Evolutionary conservation across 331 rosid genomes (phyloP), one percentile per base, ranked within the genome.

Genomic region (Acacia pycnantha): DNA sequence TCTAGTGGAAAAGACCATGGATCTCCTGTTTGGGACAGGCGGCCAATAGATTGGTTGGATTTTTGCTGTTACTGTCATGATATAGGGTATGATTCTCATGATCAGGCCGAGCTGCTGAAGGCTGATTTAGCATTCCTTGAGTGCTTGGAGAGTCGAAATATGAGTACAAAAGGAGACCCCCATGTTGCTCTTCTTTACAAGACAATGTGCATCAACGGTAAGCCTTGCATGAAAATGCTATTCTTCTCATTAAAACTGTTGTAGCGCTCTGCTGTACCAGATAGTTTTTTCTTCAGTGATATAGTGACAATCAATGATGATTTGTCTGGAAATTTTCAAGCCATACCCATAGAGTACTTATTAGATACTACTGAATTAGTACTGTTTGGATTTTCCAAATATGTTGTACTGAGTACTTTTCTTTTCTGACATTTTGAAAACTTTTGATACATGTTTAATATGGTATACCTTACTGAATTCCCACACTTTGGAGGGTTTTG

Each of bases 11-110:
- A 95, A 79, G 96, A 92, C 46, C n/a, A 79, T 0, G 97, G 98
- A 9, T 89, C 94, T 78, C 96, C 54, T 56, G 47, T 95, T 84
- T 95, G 98, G 98, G 98, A 95, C 89, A 78, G 51, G 86, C 87
- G 98, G n/a, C 98, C 98, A 0, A 95, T 93, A 47, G 98, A 95
- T 89, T 95, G 98, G 98, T 82, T 95, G 90, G 98, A 95, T 77
- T 93, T 88, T 84, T 95, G 98, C 74, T 95, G 98, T 88, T 95
- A 95, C 82, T 95, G 98, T 84, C 98, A 95, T 81, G 98, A 95
- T 83, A 92, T 95, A 67, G 98, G 98, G 47, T 95, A 95, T 67
- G 98, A 95, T 87, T 84, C 90, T 84, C 98, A 93, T 81, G 91
- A 88, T 85, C 98, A 93, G 82, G 88, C 92, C 13, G 82, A 86